Percentiles rank a stretch among this genome's conserved stretches.
Conservation (phyloP, 495 filamentous ascomycete genomes). For the Acidomyces sp. region DNA sequence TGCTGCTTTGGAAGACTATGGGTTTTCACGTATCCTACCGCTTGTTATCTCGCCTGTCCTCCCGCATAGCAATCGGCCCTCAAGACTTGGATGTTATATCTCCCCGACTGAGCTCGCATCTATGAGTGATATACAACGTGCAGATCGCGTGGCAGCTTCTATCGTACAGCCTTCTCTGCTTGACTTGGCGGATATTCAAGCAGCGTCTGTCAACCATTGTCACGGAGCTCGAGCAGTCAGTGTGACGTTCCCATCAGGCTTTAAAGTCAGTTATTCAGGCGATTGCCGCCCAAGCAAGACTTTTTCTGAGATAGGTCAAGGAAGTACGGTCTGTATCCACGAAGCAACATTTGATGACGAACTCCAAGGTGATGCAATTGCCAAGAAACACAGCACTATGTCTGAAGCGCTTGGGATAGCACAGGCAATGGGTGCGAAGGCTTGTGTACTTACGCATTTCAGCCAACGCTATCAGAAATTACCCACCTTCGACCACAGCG, state of each 20-base stretch:
- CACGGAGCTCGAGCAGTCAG: slow-evolving; percentile 59
- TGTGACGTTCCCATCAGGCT: slow-evolving; percentile 52
- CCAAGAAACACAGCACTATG: slow-evolving; percentile 83
- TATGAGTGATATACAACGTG: background rate
- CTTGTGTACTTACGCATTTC: slow-evolving; percentile 83
- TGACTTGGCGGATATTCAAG: slow-evolving; percentile 40
- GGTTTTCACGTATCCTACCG: slow-evolving; percentile 46
- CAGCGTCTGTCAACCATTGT: slow-evolving; percentile 63
- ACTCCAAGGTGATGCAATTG: slow-evolving; percentile 57
- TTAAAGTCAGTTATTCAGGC: slow-evolving; percentile 85
- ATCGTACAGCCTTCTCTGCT: slow-evolving; percentile 16
- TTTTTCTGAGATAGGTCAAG: slow-evolving; percentile 59
- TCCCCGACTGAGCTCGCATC: slow-evolving; percentile 6
- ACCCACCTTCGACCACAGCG: slow-evolving; percentile 37
- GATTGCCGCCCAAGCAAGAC: slow-evolving; percentile 67
- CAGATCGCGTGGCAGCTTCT: background rate
- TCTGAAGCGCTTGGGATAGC: slow-evolving; percentile 71
- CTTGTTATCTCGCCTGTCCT: slow-evolving; percentile 23
- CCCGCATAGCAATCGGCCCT: slow-evolving; percentile 1
- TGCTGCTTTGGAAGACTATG: slow-evolving; percentile 60
- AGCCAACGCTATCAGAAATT: slow-evolving; percentile 90
- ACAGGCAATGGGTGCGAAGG: slow-evolving; percentile 57
- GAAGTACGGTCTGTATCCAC: slow-evolving; percentile 74
- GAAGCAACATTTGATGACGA: slow-evolving; percentile 94
- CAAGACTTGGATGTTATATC: slow-evolving; percentile 15